Conservation (phyloP, 2,329 filamentous ascomycete genomes). For the Arachnomyces sp. region DNA sequence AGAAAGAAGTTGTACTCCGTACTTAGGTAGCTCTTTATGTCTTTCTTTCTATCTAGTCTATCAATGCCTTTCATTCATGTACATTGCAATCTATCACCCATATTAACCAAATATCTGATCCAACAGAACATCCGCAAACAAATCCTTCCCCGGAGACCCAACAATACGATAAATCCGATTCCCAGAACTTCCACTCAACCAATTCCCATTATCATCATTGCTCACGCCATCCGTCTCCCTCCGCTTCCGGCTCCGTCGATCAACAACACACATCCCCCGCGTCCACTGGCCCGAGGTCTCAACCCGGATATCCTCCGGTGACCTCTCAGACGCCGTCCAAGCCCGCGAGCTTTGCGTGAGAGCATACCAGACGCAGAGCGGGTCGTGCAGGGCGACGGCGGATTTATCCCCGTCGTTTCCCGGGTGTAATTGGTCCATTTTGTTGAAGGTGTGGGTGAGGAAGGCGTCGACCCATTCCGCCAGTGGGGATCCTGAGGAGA, state of each 20-base stretch:
- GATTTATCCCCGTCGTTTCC: conserved; percentile 44
- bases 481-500: conserved; percentile 61
- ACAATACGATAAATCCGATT: conserved; percentile 75
- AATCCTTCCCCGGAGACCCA: conserved; percentile 57
- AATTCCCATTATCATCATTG: conserved; percentile 64
- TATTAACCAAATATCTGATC: conserved; percentile 54
- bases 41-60: not conserved
- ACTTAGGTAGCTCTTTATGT: not conserved
- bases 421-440: conserved; percentile 57
- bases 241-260: conserved; percentile 52
- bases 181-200: conserved; percentile 66
- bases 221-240: conserved; percentile 47
- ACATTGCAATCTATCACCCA: not conserved
- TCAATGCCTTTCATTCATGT: too few species aligned
- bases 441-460: conserved; percentile 61
- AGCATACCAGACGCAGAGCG: conserved; percentile 72
- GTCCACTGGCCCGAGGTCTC: conserved; percentile 95
- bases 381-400: conserved; percentile 66
- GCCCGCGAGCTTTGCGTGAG: conserved; percentile 41
- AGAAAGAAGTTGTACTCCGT: too few species aligned
- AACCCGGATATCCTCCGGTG: conserved; percentile 73
- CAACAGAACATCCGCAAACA: conserved; percentile 61
- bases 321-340: conserved; percentile 42
- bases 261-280: conserved; percentile 78
- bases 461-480: conserved; percentile 68